phyloP scores from a whole-genome alignment of 2,329 filamentous ascomycete species.

The Ophiostoma montium region DNA sequence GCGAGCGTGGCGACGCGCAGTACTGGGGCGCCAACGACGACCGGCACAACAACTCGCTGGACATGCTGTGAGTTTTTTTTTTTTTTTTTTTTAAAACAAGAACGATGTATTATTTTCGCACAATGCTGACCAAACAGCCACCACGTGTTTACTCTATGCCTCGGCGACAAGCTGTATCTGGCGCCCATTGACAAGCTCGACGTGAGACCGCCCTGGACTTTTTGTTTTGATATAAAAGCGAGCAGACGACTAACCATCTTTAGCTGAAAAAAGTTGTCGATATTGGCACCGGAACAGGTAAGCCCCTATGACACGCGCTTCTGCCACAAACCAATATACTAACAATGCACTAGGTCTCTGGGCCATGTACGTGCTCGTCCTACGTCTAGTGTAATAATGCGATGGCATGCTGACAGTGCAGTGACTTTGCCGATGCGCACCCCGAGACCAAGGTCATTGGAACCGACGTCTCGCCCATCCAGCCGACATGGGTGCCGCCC shows the following conservation, averaged over 20 bases:
- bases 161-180: constrained; percentile 16
- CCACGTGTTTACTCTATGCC: constrained; percentile 4
- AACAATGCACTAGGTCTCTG: neutral
- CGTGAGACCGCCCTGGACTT: neutral
- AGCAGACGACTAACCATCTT: neutral
- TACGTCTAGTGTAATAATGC: neutral
- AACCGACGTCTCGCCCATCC: constrained; percentile 29
- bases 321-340: neutral
- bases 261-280: constrained; percentile 6
- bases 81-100: neutral
- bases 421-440: constrained; percentile 9
- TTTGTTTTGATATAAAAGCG: neutral
- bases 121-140: neutral
- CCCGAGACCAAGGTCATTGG: constrained; percentile 21
- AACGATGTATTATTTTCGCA: neutral
- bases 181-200: constrained; percentile 15
- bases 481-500: constrained; percentile 9
- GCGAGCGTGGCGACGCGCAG: constrained; percentile 15
- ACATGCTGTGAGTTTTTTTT: constrained; percentile 16
- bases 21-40: constrained; percentile 22
- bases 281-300: constrained; percentile 10
- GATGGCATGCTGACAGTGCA: neutral
- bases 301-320: neutral
- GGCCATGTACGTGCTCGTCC: neutral
- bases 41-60: constrained; percentile 19